These are phyloP conservation scores for Pezicula rhizophila DNA, from an alignment of 2,329 filamentous ascomycete genomes.

Conservation along the genomic window DNA sequence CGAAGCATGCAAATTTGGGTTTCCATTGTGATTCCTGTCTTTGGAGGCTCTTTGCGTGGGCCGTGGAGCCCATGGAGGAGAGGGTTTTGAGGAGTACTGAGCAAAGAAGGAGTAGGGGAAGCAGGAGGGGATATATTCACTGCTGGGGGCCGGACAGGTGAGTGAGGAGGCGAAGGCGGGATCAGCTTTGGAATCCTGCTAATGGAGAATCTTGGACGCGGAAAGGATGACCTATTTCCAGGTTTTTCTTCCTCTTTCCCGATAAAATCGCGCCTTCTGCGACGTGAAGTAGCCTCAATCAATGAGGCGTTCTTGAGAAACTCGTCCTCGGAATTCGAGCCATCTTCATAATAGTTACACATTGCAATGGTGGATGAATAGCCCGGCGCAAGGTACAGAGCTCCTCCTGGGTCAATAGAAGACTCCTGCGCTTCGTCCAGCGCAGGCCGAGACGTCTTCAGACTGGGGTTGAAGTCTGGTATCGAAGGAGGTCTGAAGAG, in stretches of 20 bases:
- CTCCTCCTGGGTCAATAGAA: not conserved
- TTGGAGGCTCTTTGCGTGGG: not conserved
- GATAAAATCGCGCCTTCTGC: conserved; percentile 12
- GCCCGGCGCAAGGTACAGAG: not conserved
- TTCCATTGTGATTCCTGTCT: conserved; percentile 1
- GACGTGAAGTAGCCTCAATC: conserved; percentile 7
- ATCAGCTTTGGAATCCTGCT: not conserved
- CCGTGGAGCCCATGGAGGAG: not conserved
- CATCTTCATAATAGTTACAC: conserved; percentile 16
- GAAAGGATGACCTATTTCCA: not conserved
- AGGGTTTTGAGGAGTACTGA: not conserved
- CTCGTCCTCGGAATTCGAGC: conserved; percentile 13
- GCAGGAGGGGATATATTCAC: not conserved
- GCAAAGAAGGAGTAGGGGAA: not conserved
- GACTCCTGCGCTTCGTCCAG: not conserved
- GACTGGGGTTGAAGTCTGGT: conserved; percentile 15
- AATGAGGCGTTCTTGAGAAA: conserved; percentile 10
- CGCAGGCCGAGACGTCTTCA: conserved; percentile 5
- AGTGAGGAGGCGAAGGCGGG: not conserved
- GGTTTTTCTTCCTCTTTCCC: not conserved
- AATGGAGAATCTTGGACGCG: not conserved
- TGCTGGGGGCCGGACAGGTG: not conserved
- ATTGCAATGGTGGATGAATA: conserved; percentile 17
- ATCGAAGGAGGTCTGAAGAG: conserved; percentile 15
- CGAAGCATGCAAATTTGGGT: conserved; percentile 5